phyloP scores from a whole-genome alignment of 78 protist genomes.

The Creolimax fragrantissima region DNA sequence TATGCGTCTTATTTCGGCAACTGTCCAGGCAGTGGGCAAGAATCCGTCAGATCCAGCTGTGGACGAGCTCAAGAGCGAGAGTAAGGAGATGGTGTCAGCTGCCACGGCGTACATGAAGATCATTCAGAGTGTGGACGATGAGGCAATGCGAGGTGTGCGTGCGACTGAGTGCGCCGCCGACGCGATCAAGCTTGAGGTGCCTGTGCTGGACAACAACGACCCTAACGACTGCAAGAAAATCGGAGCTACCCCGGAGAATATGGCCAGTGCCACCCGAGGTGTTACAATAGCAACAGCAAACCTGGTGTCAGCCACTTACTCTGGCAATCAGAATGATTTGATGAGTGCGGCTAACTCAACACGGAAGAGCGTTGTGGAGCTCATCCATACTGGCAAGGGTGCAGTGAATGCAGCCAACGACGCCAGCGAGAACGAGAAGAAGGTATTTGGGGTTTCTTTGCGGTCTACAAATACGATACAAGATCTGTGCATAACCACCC shows the following conservation, averaged over 20 bases:
- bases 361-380: slow-evolving; percentile 10
- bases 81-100: background rate
- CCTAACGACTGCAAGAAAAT: background rate
- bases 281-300: slow-evolving; percentile 10
- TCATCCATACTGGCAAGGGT: background rate
- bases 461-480: too few relatives aligned
- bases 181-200: background rate
- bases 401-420: background rate
- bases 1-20: background rate
- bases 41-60: background rate
- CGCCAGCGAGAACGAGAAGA: background rate
- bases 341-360: background rate
- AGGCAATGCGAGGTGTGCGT: background rate
- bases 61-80: background rate
- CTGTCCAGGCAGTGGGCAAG: background rate
- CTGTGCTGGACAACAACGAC: background rate
- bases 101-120: background rate
- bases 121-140: background rate
- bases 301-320: background rate
- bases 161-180: background rate
- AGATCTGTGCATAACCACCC: too few relatives aligned
- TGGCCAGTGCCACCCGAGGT: background rate
- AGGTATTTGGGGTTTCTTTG: too few relatives aligned
- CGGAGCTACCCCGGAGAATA: slow-evolving; percentile 2
- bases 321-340: background rate